Base-by-base conservation (phyloP, 768 basidiomycete species). In the Mycena epipterygia region DNA sequence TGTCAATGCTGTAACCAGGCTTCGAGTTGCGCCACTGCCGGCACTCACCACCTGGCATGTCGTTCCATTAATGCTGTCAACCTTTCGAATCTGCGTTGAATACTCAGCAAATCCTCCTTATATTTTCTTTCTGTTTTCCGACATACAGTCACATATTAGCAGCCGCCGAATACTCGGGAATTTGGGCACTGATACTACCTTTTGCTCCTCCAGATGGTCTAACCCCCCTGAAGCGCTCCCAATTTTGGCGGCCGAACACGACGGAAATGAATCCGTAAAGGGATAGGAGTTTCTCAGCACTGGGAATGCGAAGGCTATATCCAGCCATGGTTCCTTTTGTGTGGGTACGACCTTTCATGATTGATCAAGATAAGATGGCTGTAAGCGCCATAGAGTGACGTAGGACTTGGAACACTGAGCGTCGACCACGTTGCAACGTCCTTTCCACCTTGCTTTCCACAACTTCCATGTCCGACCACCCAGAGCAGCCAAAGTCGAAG, bases 401-500 rank as follows among this genome's bases (percentile, higher is more conserved):
- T 23, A 41, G 63, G 63, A 13, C 27, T 55, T 23, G 52, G 39
- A 42, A 64, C 63, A 64, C 63, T 64, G 51, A 52, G 51, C 25
- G 29, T 30, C 39, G 51, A 41, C 61, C 12, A 62, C 42, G 42
- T 58, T 39, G 57, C 57, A 58, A 39, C 57, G 37, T 42, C 57
- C 57, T 39, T 41, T 44, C 61, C 61, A 37, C 42, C 44, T 62
- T 62, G 61, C 62, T 64, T 64, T 62, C 60, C 46, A 62, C 60
- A 49, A 48, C 42, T 23, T 62, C 60, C 60, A 62, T 62, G 60
- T 62, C 60, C 19, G 60, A 62, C 60, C 46, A 37, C 61, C 35
- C 48, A 63, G 7, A 39, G 61, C 61, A 63, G 48, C 61, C 35
- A 51, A 63, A 63, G 61, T 13, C 46, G 3, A 62, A 37, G 7